phyloP scores from a whole-genome alignment of 257 asterid genomes.

The Solanum raphanifolium region DNA sequence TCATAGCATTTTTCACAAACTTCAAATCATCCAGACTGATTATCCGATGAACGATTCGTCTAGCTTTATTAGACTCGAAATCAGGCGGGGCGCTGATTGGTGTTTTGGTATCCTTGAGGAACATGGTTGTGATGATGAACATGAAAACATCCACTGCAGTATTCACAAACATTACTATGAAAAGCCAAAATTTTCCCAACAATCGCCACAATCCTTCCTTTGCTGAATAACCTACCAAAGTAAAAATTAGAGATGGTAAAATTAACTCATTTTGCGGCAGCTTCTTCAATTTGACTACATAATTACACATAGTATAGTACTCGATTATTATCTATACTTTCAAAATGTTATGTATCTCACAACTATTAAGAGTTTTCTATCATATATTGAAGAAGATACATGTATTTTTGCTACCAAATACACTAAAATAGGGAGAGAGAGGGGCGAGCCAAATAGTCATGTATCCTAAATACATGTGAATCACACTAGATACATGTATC shows the following conservation, averaged over 20 bases:
- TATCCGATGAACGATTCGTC: neutral
- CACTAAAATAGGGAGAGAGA: too few relatives aligned
- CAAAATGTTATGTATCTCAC: too few relatives aligned
- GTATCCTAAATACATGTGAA: too few relatives aligned
- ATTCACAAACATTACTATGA: neutral
- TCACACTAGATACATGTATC: too few relatives aligned
- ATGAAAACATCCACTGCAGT: neutral
- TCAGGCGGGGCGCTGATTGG: neutral
- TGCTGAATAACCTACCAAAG: neutral
- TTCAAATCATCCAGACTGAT: neutral
- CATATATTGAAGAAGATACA: too few relatives aligned
- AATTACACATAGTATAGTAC: too few relatives aligned
- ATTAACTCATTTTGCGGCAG: neutral
- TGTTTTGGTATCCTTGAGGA: conserved; percentile 1
- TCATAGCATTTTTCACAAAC: conserved; percentile 3
- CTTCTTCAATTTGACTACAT: neutral
- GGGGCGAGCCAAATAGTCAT: too few relatives aligned
- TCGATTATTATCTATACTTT: too few relatives aligned
- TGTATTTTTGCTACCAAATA: too few relatives aligned
- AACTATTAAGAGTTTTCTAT: too few relatives aligned
- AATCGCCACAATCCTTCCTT: neutral
- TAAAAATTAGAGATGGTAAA: neutral
- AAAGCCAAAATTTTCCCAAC: neutral
- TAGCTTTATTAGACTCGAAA: neutral
- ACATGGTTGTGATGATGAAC: neutral